These are phyloP conservation scores for Hyphopichia pseudoburtonii DNA, from an alignment of 1,139 yeast genomes.

Conservation along the genomic window DNA sequence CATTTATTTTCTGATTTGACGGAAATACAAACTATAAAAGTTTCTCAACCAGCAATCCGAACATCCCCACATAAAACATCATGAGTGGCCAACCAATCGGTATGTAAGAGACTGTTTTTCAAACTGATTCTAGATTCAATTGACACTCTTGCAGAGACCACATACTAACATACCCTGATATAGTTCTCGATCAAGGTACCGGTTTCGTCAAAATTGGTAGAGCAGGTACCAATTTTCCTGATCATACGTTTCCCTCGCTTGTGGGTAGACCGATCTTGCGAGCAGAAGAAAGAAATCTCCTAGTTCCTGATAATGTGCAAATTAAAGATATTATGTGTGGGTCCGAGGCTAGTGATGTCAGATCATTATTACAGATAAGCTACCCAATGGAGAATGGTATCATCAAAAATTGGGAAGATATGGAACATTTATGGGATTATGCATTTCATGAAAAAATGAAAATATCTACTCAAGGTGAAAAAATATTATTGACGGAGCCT, in stretches of 20 bases:
- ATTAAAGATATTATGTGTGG: conserved; percentile 97
- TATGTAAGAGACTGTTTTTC: conserved; percentile 38
- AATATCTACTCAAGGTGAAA: conserved; percentile 69
- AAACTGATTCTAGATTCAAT: neutral
- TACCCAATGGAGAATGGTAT: conserved; percentile 99
- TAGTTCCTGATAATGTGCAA: conserved; percentile 59
- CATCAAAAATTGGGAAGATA: conserved; percentile 96
- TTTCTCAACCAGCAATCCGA: too few species aligned
- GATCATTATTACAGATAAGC: conserved; percentile 85
- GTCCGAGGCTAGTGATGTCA: conserved; percentile 86
- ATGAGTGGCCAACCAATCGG: conserved; percentile 58
- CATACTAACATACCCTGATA: conserved; percentile 14
- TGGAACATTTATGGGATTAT: conserved; percentile 98
- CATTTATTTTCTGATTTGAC: too few species aligned
- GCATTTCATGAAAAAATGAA: conserved; percentile 92
- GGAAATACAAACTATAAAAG: too few species aligned
- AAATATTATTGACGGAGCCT: conserved; percentile 90
- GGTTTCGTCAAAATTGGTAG: conserved; percentile 95
- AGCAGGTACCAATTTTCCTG: conserved; percentile 97
- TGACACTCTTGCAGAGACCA: too few species aligned
- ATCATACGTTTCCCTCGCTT: conserved; percentile 95
- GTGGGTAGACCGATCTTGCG: conserved; percentile 97
- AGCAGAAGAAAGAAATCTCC: conserved; percentile 83
- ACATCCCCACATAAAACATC: neutral
- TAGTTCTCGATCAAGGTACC: conserved; percentile 98